Conservation (phyloP, 1,139 yeast genomes). For the Meyerozyma elateridarum region DNA sequence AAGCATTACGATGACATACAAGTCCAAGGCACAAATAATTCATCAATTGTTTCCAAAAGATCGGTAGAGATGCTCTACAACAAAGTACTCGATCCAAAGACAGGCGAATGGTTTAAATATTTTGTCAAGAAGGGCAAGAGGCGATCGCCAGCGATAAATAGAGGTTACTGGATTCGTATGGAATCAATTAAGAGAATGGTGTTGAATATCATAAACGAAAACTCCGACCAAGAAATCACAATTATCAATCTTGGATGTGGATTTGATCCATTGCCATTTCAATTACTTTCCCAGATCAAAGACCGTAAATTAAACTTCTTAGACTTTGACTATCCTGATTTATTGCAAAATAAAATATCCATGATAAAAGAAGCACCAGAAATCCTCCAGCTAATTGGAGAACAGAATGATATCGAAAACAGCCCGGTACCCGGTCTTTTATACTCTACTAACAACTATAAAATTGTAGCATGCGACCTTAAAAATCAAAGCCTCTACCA, state of each 20-base stretch:
- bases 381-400: conserved; percentile 44
- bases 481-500: conserved; percentile 44
- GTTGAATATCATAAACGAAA: conserved; percentile 33
- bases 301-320: conserved; percentile 42
- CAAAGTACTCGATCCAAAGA: conserved; percentile 33
- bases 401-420: conserved; percentile 7
- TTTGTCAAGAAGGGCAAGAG: conserved; percentile 68
- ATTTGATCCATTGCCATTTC: conserved; percentile 74
- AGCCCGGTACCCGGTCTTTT: conserved; percentile 20
- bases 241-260: conserved; percentile 80
- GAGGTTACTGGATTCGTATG: conserved; percentile 84
- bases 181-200: conserved; percentile 59
- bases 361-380: conserved; percentile 49
- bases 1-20: conserved; percentile 55
- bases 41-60: conserved; percentile 77
- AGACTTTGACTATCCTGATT: conserved; percentile 75
- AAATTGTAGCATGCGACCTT: conserved; percentile 69
- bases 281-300: conserved; percentile 34
- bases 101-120: conserved; percentile 42
- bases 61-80: conserved; percentile 69
- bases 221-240: conserved; percentile 22
- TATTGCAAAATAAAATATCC: conserved; percentile 48
- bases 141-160: conserved; percentile 74
- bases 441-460: conserved; percentile 45
- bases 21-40: conserved; percentile 78